Conservation (phyloP, 768 basidiomycete genomes). For the Termitomyces sp. region DNA sequence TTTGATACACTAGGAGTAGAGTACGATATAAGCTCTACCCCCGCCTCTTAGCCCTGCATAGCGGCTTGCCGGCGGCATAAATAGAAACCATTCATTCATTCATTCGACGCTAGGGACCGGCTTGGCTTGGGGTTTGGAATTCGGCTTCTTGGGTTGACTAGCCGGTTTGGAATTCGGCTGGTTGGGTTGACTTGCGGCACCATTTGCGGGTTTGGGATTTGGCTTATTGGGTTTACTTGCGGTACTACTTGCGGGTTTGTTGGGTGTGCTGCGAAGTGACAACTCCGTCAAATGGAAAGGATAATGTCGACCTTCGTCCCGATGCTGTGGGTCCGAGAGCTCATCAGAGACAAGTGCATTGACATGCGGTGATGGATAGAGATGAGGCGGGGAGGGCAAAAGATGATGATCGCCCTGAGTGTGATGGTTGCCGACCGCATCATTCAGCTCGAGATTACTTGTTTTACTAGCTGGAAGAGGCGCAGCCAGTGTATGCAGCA, state of each 20-base stretch:
- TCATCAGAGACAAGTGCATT: not conserved
- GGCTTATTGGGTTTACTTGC: not conserved
- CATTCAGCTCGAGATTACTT: not conserved
- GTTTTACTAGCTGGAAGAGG: not conserved
- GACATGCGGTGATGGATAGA: not conserved
- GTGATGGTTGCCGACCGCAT: not conserved
- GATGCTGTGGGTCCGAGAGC: not conserved
- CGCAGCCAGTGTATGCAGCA: not conserved
- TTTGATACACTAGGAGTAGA: too few species aligned
- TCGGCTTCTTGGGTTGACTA: not conserved
- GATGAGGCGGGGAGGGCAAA: not conserved
- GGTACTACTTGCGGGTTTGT: not conserved
- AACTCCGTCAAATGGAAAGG: not conserved
- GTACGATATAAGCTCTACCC: too few species aligned
- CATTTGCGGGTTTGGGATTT: not conserved
- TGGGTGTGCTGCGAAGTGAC: not conserved
- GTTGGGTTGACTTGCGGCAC: too few species aligned
- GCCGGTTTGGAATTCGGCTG: too few species aligned
- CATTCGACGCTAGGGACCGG: not conserved
- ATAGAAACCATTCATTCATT: too few species aligned
- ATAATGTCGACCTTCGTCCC: not conserved
- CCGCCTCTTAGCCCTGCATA: too few species aligned
- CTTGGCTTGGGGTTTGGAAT: not conserved
- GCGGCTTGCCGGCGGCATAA: too few species aligned
- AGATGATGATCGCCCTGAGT: not conserved